A percentile compares a stretch with the other conserved stretches of the same genome.
These are phyloP conservation scores for Sherardia arvensis DNA, from an alignment of 257 asterid species.

Conservation along the genomic window DNA sequence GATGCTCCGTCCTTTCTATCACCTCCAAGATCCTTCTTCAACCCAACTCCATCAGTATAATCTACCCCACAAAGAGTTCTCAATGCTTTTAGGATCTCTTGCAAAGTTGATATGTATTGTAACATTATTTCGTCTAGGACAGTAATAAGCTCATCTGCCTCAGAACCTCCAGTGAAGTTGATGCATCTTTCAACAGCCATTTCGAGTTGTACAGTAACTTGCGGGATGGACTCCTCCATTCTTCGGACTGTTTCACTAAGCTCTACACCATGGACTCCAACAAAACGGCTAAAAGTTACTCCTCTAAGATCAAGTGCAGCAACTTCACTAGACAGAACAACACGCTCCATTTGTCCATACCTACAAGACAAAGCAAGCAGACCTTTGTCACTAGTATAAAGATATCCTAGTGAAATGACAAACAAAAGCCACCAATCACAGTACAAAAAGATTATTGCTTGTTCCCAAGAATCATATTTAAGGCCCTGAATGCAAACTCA, in stretches of 20 bases:
- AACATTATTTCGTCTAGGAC: slow-evolving; percentile 77
- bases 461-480: background rate
- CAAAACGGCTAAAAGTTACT: slow-evolving; percentile 66
- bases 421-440: background rate
- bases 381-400: background rate
- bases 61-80: slow-evolving; percentile 88
- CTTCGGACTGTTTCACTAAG: slow-evolving; percentile 95
- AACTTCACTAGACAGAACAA: slow-evolving; percentile 71
- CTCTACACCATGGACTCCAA: slow-evolving; percentile 93
- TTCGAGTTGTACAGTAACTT: slow-evolving; percentile 78
- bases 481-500: too few species aligned
- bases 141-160: slow-evolving; percentile 83
- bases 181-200: slow-evolving; percentile 96
- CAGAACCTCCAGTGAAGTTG: slow-evolving; percentile 90
- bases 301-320: slow-evolving; percentile 90
- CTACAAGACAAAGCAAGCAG: slow-evolving; percentile 28
- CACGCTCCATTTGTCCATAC: slow-evolving; percentile 94
- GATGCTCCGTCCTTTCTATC: slow-evolving; percentile 66
- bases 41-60: slow-evolving; percentile 33
- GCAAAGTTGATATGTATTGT: slow-evolving; percentile 80
- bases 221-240: slow-evolving; percentile 97
- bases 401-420: background rate
- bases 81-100: slow-evolving; percentile 78
- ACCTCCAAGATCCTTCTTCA: slow-evolving; percentile 65
- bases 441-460: background rate